Evolutionary conservation across 306 rosid species (phyloP).

Genomic region (Phaseolus lunatus): DNA sequence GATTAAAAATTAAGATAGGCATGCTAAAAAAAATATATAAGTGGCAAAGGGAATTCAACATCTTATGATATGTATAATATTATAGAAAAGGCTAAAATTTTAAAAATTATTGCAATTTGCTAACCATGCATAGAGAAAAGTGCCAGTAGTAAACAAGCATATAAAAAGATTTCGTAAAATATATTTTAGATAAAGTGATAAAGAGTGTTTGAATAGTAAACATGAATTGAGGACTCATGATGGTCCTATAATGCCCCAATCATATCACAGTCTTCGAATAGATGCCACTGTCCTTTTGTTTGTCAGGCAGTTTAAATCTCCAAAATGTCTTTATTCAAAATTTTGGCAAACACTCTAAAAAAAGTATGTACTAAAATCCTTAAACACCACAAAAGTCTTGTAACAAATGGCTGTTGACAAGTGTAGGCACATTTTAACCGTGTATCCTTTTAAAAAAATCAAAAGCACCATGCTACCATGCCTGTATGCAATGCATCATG

Average conservation of each 20-base stretch:
- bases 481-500: conserved; percentile 14
- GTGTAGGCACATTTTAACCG: background rate
- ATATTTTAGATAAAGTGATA: background rate
- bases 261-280: conserved; percentile 6
- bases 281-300: conserved; percentile 24
- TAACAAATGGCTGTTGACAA: conserved; percentile 2
- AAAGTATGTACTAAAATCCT: background rate
- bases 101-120: conserved; percentile 9
- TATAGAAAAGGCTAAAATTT: conserved; percentile 6
- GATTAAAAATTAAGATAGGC: conserved; percentile 5
- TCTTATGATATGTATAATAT: background rate
- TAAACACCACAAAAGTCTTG: conserved; percentile 14
- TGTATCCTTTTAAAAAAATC: background rate
- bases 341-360: conserved; percentile 4
- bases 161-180: background rate
- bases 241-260: conserved; percentile 3
- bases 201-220: too few relatives aligned
- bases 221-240: background rate
- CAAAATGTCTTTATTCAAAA: conserved; percentile 1
- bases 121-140: conserved; percentile 12
- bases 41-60: background rate
- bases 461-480: background rate
- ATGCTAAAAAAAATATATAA: conserved; percentile 13
- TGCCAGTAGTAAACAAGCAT: conserved; percentile 5
- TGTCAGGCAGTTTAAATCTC: background rate